phyloP scores from a whole-genome alignment of 2,329 filamentous ascomycete genomes.

The Zasmidium citrigriseum region DNA sequence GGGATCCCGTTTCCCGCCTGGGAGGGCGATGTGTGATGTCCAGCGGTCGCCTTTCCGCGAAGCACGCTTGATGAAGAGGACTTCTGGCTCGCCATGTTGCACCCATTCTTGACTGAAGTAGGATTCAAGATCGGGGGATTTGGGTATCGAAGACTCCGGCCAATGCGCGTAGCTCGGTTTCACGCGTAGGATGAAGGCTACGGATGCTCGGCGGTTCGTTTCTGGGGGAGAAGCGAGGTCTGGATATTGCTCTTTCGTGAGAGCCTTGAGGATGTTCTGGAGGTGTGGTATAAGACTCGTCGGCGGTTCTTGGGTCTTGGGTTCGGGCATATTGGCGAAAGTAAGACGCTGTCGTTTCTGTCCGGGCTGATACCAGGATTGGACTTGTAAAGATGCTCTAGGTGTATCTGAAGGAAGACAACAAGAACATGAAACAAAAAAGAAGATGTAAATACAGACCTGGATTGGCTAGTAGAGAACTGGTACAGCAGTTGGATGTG shows the following conservation, averaged over 20 bases:
- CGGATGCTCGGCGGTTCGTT: conserved; percentile 63
- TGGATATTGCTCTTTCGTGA: conserved; percentile 50
- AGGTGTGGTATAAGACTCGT: conserved; percentile 40
- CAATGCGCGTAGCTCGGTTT: conserved; percentile 59
- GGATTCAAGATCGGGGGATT: conserved; percentile 45
- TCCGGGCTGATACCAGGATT: background rate
- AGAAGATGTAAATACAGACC: background rate
- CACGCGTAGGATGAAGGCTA: conserved; percentile 65
- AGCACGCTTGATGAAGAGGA: conserved; percentile 71
- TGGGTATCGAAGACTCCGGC: conserved; percentile 38
- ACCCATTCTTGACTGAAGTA: conserved; percentile 69
- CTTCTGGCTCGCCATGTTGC: conserved; percentile 64
- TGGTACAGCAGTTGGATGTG: background rate
- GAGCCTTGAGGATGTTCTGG: conserved; percentile 43
- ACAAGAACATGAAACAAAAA: background rate
- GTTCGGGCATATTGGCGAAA: background rate
- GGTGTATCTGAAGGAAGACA: background rate
- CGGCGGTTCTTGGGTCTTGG: conserved; percentile 7
- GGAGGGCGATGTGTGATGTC: conserved; percentile 69
- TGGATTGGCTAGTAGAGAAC: background rate
- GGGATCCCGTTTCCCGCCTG: conserved; percentile 67
- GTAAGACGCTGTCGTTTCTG: background rate
- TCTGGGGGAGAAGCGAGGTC: conserved; percentile 50
- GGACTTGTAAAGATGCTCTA: background rate
- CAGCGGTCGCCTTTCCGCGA: conserved; percentile 66